Conservation (phyloP, 768 basidiomycete species). For the Xerocomus potaroensis region DNA sequence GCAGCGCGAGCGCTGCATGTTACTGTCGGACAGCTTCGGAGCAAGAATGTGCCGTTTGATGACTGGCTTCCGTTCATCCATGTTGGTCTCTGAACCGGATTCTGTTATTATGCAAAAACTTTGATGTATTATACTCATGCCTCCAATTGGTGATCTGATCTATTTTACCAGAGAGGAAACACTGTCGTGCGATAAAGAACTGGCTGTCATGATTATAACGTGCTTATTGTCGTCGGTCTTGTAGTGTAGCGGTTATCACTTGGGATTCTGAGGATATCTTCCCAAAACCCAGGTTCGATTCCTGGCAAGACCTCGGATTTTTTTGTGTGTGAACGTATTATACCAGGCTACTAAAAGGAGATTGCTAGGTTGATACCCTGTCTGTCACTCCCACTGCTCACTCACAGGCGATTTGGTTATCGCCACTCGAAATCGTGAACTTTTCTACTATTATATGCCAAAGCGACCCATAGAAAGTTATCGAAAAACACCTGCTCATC, state of each 20-base stretch:
- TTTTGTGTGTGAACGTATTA: too few species aligned
- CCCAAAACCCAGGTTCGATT: constrained; percentile 32
- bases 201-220: too few species aligned
- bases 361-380: not conserved
- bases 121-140: too few species aligned
- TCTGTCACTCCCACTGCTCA: constrained; percentile 6
- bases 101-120: too few species aligned
- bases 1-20: too few species aligned
- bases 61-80: too few species aligned
- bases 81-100: too few species aligned
- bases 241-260: constrained; percentile 41
- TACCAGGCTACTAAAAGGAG: constrained; percentile 4
- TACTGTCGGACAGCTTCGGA: too few species aligned
- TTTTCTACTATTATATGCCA: constrained; percentile 58
- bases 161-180: too few species aligned
- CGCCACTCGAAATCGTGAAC: constrained; percentile 6
- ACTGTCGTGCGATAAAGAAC: too few species aligned
- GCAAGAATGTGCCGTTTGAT: too few species aligned
- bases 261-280: constrained; percentile 33
- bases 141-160: too few species aligned
- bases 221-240: constrained; percentile 11
- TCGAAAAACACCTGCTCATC: constrained; percentile 33
- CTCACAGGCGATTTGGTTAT: constrained; percentile 20
- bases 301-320: constrained; percentile 18
- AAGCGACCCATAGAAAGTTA: constrained; percentile 44